Percentiles rank a stretch among this genome's conserved stretches.
Evolutionary conservation across 1,139 yeast genomes (phyloP).

Genomic region (Zhuliangozyma parablackwelliae): DNA sequence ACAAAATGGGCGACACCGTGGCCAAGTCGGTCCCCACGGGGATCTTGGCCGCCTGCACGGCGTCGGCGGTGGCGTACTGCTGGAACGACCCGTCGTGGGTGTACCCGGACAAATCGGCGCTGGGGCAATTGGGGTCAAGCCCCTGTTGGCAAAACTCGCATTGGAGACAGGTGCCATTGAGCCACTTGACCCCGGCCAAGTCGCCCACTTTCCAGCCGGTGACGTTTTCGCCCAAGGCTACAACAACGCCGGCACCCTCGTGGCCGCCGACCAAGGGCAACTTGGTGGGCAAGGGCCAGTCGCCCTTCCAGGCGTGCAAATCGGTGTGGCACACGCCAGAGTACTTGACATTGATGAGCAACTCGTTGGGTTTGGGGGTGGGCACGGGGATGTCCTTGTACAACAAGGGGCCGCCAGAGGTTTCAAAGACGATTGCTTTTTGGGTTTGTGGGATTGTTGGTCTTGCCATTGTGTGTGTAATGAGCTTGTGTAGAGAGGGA

Average conservation of each 20-base stretch:
- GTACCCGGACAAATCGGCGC: slow-evolving; percentile 71
- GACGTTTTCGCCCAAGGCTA: slow-evolving; percentile 65
- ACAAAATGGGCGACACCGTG: slow-evolving; percentile 39
- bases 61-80: slow-evolving; percentile 68
- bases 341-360: slow-evolving; percentile 58
- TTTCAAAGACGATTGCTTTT: slow-evolving; percentile 69
- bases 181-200: slow-evolving; percentile 70
- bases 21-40: slow-evolving; percentile 33
- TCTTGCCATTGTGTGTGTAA: too few relatives aligned
- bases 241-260: slow-evolving; percentile 85
- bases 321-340: slow-evolving; percentile 70
- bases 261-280: slow-evolving; percentile 77
- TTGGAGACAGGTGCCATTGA: slow-evolving; percentile 67
- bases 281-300: slow-evolving; percentile 64
- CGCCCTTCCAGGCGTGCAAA: slow-evolving; percentile 71
- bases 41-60: slow-evolving; percentile 35
- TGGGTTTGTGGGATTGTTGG: slow-evolving; percentile 52
- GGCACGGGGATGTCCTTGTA: slow-evolving; percentile 66
- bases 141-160: slow-evolving; percentile 72
- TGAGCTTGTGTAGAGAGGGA: too few relatives aligned
- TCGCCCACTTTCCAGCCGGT: slow-evolving; percentile 68
- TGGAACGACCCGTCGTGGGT: slow-evolving; percentile 83
- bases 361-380: slow-evolving; percentile 53
- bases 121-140: slow-evolving; percentile 65
- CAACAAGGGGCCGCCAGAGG: slow-evolving; percentile 58